These are phyloP conservation scores for Phytopythium litorale DNA, from an alignment of 352 stramenopile genomes.

Conservation along the genomic window DNA sequence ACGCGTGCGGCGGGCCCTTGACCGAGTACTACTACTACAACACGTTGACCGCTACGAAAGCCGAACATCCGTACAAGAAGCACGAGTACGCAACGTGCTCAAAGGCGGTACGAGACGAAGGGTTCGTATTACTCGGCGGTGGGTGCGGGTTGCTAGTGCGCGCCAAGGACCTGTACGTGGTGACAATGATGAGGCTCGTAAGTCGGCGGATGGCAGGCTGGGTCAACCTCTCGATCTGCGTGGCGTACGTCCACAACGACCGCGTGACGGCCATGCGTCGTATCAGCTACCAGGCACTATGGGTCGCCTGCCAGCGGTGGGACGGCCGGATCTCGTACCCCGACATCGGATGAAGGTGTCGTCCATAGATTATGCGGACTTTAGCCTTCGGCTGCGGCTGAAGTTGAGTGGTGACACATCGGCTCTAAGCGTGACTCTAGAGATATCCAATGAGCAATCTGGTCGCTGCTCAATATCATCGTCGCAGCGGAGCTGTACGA, in stretches of 20 bases:
- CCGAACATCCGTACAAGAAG: neutral
- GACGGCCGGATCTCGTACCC: slow-evolving; percentile 27
- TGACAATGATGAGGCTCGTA: slow-evolving; percentile 26
- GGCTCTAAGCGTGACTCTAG: too few species aligned
- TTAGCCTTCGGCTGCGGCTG: neutral
- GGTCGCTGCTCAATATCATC: too few species aligned
- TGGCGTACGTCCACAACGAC: slow-evolving; percentile 20
- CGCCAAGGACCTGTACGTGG: slow-evolving; percentile 30
- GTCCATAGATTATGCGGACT: neutral
- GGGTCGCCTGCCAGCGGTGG: slow-evolving; percentile 18
- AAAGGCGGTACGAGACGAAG: slow-evolving; percentile 31
- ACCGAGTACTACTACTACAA: slow-evolving; percentile 38
- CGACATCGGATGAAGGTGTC: slow-evolving; percentile 13
- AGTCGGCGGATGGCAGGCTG: slow-evolving; percentile 13
- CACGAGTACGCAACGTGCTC: slow-evolving; percentile 23
- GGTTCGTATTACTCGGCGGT: slow-evolving; percentile 26
- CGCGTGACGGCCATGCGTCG: slow-evolving; percentile 21
- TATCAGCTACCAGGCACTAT: slow-evolving; percentile 20
- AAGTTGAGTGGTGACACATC: too few species aligned
- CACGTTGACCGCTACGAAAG: slow-evolving; percentile 14
- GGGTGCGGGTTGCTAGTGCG: slow-evolving; percentile 24
- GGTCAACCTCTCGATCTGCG: slow-evolving; percentile 26
- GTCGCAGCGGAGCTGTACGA: too few species aligned
- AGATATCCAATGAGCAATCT: too few species aligned
- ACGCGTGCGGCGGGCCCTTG: slow-evolving; percentile 21